These are phyloP conservation scores for Capronia americana DNA, from an alignment of 2,329 filamentous ascomycete species.

Conservation along the genomic window DNA sequence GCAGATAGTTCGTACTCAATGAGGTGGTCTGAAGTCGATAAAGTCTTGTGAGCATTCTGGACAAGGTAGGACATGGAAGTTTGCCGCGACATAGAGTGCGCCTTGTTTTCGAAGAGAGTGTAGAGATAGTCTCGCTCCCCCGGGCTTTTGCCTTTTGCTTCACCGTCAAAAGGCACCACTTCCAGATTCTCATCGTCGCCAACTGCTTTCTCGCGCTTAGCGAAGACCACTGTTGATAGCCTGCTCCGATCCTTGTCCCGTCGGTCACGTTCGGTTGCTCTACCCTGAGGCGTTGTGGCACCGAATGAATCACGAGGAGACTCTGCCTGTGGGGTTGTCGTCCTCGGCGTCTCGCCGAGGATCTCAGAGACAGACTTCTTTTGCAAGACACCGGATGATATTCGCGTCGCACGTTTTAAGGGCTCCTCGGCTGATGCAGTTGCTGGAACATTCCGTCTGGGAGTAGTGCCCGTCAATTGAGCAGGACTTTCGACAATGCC, in stretches of 20 bases:
- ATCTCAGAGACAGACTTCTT: conserved; percentile 78
- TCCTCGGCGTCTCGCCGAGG: conserved; percentile 63
- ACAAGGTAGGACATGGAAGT: conserved; percentile 72
- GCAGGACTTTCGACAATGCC: conserved; percentile 38
- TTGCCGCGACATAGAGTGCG: conserved; percentile 61
- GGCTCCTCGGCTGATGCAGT: conserved; percentile 45
- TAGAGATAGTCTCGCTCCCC: conserved; percentile 66
- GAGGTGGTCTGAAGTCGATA: conserved; percentile 83
- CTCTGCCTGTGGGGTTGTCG: conserved; percentile 46
- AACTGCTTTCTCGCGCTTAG: conserved; percentile 64
- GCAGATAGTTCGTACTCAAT: conserved; percentile 84
- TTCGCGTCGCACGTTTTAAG: conserved; percentile 69
- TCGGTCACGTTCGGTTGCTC: conserved; percentile 59
- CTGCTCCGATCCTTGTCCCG: conserved; percentile 66
- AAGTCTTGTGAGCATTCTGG: conserved; percentile 82
- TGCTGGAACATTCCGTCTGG: conserved; percentile 40
- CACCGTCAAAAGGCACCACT: conserved; percentile 41
- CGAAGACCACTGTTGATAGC: conserved; percentile 78
- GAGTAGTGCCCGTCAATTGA: conserved; percentile 35
- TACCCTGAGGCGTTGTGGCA: conserved; percentile 46
- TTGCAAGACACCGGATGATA: conserved; percentile 72
- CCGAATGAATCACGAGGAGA: conserved; percentile 42
- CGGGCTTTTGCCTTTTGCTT: conserved; percentile 59
- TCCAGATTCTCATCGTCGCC: conserved; percentile 54
- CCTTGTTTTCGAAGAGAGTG: conserved; percentile 67